These are phyloP conservation scores for Cladophialophora yegresii DNA, from an alignment of 2,329 filamentous ascomycete genomes.

Conservation along the genomic window DNA sequence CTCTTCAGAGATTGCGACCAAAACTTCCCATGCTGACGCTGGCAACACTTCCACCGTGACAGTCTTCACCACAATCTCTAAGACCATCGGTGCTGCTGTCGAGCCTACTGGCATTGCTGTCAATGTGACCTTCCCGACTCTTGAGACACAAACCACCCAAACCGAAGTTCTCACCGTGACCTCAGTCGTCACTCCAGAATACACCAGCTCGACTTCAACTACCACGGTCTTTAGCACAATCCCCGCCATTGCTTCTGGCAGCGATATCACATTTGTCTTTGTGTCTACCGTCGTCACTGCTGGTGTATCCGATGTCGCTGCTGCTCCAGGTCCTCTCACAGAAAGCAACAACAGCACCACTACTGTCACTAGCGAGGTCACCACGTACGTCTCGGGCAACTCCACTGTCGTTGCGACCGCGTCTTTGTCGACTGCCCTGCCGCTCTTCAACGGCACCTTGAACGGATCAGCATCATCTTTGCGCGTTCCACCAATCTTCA, in stretches of 20 bases:
- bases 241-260: not conserved
- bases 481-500: slow-evolving; percentile 4
- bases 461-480: slow-evolving; percentile 11
- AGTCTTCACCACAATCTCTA: not conserved
- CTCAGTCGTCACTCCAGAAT: not conserved
- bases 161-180: not conserved
- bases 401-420: not conserved
- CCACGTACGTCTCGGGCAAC: not conserved
- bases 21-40: slow-evolving; percentile 2
- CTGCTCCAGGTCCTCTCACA: not conserved
- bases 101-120: not conserved
- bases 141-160: not conserved
- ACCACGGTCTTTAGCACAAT: slow-evolving; percentile 4
- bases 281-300: not conserved
- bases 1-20: slow-evolving; percentile 9
- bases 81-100: not conserved
- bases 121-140: not conserved
- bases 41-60: slow-evolving; percentile 3
- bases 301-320: not conserved
- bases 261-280: not conserved
- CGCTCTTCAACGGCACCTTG: not conserved
- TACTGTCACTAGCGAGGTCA: not conserved
- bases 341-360: not conserved
- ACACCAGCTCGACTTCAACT: slow-evolving; percentile 1
- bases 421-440: not conserved